phyloP scores from a whole-genome alignment of 768 basidiomycete species.

The Mycena rebaudengoi region DNA sequence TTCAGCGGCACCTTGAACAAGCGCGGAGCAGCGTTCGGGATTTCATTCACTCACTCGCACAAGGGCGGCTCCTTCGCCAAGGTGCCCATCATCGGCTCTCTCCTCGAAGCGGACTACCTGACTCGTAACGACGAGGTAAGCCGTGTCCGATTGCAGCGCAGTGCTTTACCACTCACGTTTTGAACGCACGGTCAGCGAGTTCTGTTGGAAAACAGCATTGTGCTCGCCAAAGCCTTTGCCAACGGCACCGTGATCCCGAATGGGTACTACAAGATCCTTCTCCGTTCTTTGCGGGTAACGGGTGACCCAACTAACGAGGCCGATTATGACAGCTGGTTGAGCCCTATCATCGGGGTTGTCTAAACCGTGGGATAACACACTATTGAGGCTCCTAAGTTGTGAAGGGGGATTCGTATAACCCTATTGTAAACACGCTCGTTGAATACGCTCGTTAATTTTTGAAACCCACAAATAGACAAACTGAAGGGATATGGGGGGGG shows the following conservation, averaged over 20 bases:
- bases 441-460: not conserved
- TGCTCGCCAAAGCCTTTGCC: conserved; percentile 47
- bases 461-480: no score
- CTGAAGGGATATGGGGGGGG: no score
- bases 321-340: conserved; percentile 58
- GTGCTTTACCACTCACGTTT: not conserved
- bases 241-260: conserved; percentile 55
- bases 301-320: conserved; percentile 49
- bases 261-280: conserved; percentile 49
- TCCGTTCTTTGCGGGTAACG: conserved; percentile 52
- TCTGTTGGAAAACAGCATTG: conserved; percentile 36
- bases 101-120: conserved; percentile 14
- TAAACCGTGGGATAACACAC: no score
- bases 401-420: not conserved
- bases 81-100: conserved; percentile 19
- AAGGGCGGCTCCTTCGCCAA: conserved; percentile 48
- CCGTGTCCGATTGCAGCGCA: not conserved
- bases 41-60: conserved; percentile 49
- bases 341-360: conserved; percentile 45
- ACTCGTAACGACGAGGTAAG: conserved; percentile 23
- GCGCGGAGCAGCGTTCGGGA: conserved; percentile 24
- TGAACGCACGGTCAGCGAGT: conserved; percentile 18
- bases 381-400: no score
- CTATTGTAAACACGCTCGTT: not conserved
- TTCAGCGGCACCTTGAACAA: conserved; percentile 49